Conservation (phyloP, 2,329 filamentous ascomycete genomes). For the Trichoderma semiorbis region DNA sequence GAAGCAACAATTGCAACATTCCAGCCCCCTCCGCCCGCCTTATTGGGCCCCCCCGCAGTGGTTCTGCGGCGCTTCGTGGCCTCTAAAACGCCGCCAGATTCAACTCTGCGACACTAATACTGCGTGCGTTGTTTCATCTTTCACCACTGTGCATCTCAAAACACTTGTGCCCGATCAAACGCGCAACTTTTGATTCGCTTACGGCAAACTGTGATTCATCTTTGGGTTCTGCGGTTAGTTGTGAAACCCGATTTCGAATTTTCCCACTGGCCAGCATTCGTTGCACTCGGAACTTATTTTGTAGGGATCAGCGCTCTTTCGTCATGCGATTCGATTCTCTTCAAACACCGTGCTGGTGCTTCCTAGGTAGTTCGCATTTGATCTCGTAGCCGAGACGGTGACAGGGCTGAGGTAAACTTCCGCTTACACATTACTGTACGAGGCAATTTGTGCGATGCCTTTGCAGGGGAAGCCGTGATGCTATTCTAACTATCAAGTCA, state of each 20-base stretch:
- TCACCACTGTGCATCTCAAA: not conserved
- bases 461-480: not conserved
- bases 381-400: not conserved
- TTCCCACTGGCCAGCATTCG: too few species aligned
- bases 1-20: not conserved
- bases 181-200: not conserved
- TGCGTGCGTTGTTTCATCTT: not conserved
- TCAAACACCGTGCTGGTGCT: not conserved
- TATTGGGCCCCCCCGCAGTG: not conserved
- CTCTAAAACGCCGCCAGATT: not conserved
- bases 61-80: not conserved
- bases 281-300: not conserved
- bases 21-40: not conserved
- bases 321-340: not conserved
- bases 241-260: not conserved
- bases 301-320: not conserved
- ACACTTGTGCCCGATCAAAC: not conserved
- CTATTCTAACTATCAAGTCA: not conserved
- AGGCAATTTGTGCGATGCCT: not conserved
- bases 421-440: not conserved
- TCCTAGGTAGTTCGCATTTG: too few species aligned
- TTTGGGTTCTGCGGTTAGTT: not conserved
- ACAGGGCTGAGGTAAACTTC: not conserved
- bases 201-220: not conserved
- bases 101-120: constrained; percentile 1